phyloP scores from a whole-genome alignment of 768 basidiomycete genomes.

The Paxillus involutus region DNA sequence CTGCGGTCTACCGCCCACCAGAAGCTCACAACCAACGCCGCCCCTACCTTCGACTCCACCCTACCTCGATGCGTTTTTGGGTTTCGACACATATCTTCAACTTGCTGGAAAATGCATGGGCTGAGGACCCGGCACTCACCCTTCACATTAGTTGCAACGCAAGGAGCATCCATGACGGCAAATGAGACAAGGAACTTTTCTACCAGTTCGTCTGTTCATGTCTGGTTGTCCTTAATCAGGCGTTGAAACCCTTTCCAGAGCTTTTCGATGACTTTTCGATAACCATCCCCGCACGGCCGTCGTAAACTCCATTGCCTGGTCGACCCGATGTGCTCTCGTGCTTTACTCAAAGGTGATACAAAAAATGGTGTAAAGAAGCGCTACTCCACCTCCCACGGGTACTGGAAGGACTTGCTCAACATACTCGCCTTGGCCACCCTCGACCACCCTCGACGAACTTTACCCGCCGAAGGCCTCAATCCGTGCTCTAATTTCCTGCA shows the following conservation, averaged over 20 bases:
- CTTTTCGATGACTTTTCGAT: constrained; percentile 68
- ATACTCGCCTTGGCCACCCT: too few species aligned
- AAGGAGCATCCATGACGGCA: too few species aligned
- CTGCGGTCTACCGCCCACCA: constrained; percentile 38
- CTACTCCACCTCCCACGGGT: constrained; percentile 49
- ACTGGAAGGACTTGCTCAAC: too few species aligned
- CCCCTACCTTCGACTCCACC: constrained; percentile 54
- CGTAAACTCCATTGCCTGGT: constrained; percentile 55
- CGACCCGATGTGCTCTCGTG: constrained; percentile 48
- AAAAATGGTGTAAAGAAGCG: constrained; percentile 10
- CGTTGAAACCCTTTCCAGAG: constrained; percentile 26
- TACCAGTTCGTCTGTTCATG: constrained; percentile 41
- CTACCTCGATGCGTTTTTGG: constrained; percentile 58
- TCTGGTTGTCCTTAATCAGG: neutral
- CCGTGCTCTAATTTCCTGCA: too few species aligned
- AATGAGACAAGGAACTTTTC: constrained; percentile 57
- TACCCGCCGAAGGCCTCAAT: constrained; percentile 1
- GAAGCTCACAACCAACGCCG: too few species aligned
- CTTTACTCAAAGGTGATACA: too few species aligned
- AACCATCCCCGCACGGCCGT: constrained; percentile 72
- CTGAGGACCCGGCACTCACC: constrained; percentile 55
- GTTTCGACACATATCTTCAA: too few species aligned
- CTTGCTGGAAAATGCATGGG: constrained; percentile 53
- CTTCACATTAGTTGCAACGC: constrained; percentile 66
- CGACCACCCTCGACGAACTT: constrained; percentile 57